These are phyloP conservation scores for Withania somnifera DNA, from an alignment of 305 asterid genomes.

Conservation along the genomic window DNA sequence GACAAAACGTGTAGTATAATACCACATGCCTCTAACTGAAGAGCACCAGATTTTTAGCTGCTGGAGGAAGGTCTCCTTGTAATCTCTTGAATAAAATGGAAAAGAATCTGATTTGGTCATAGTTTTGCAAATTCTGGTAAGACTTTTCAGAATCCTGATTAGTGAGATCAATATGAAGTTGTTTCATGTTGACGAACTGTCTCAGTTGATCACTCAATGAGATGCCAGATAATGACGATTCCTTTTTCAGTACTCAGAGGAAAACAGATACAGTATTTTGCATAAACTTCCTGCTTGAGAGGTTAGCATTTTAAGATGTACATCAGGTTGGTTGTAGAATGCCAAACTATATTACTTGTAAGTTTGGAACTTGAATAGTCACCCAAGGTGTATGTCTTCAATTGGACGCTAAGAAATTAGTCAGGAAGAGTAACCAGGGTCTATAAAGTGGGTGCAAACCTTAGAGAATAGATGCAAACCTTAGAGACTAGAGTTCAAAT, in stretches of 20 bases:
- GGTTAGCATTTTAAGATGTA: not conserved
- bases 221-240: not conserved
- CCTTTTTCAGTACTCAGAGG: not conserved
- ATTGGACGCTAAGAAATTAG: not conserved
- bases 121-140: not conserved
- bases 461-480: not conserved
- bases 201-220: not conserved
- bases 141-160: not conserved
- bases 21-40: not conserved
- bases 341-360: not conserved
- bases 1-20: not conserved
- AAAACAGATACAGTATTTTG: not conserved
- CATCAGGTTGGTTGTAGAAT: not conserved
- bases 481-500: not conserved
- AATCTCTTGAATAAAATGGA: not conserved
- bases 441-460: too few relatives aligned
- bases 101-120: not conserved
- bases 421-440: not conserved
- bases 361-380: not conserved
- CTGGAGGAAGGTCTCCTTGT: not conserved
- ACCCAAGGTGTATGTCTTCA: not conserved
- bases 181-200: not conserved
- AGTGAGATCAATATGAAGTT: not conserved
- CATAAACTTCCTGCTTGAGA: not conserved
- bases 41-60: not conserved